A percentile compares a stretch with the other conserved stretches of the same genome.
Evolutionary conservation across 352 stramenopile species (phyloP).

Genomic region (Phytophthora colocasiae): DNA sequence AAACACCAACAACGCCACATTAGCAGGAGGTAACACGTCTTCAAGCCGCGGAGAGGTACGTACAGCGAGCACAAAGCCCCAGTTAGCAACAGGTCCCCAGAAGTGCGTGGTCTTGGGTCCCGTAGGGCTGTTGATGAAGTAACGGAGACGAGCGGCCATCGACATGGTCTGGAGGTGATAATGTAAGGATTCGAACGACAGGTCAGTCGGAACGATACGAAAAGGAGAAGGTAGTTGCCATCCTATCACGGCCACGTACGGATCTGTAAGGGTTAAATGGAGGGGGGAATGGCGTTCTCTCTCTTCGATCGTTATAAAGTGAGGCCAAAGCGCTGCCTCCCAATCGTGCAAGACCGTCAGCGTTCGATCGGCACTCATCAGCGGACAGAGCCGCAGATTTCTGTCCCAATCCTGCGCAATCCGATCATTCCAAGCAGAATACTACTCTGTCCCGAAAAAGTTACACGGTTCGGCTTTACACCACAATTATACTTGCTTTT

Average conservation of each 20-base stretch:
- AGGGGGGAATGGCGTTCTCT: conserved; percentile 3
- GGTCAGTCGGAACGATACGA: conserved; percentile 17
- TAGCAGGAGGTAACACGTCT: neutral
- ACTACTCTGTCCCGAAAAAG: too few species aligned
- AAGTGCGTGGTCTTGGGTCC: conserved; percentile 90
- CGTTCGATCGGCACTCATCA: conserved; percentile 25
- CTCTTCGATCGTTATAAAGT: conserved; percentile 19
- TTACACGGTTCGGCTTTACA: too few species aligned
- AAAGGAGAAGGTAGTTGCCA: neutral
- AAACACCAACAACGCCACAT: conserved; percentile 4
- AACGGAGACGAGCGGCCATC: conserved; percentile 51
- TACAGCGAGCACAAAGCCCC: conserved; percentile 88
- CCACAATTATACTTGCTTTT: too few species aligned
- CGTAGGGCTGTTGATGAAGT: conserved; percentile 84
- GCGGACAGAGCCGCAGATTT: conserved; percentile 12
- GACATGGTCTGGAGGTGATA: conserved; percentile 31
- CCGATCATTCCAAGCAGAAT: conserved; percentile 17
- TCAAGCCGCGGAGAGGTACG: conserved; percentile 11
- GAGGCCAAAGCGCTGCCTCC: neutral
- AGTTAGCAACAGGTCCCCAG: conserved; percentile 90
- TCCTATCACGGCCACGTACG: conserved; percentile 5
- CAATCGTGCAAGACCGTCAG: conserved; percentile 8
- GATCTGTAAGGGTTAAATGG: neutral
- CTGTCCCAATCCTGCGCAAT: conserved; percentile 14
- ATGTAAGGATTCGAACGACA: conserved; percentile 5